Evolutionary conservation across 2,329 filamentous ascomycete species (phyloP), one percentile per base, ranked within the genome.

Genomic region (Fusarium multiceps): DNA sequence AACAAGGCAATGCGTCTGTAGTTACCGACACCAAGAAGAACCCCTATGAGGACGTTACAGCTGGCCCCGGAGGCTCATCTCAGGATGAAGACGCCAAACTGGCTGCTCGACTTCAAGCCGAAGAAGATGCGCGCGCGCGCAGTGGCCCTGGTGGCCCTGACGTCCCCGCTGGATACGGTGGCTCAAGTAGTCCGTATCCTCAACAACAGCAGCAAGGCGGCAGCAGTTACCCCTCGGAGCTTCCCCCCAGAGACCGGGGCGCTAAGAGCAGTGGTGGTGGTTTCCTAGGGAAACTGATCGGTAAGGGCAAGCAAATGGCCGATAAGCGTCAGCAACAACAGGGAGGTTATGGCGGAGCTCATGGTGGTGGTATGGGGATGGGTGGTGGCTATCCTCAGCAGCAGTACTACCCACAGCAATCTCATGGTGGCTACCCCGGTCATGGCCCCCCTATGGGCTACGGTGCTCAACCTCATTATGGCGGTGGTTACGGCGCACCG

Each of bases 61-160:
- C 73, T 51, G 74, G 71, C 30, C 77, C 79, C 57, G 74, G 71
- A 55, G 77, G 84, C 30, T 69, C 77, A 59, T 77, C 77, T 49
- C 73, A 80, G 53, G 87, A 87, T 61, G 89, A 91, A 48, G 93
- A 97, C 77, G 93, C 92, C 63, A 86, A 86, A 27, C 83, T 94
- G 12, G 94, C 94, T 10, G 87, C 92, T 42, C 88, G 89, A 76
- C 83, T 97, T 43, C 94, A 97, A 78, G 92, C 92, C 46, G 92
- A 97, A 79, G 94, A 97, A 79, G 87, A 97, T 69, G 88, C 89
- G 8, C 87, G 88, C 46, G 85, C 85, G 18, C 77, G 77, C 68
- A 73, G 77, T 60, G 73, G 72, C 54, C 66, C 54, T 23, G 71
- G 72, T 49, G 75, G 73, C 18, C 76, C 78, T 49, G 69, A 76